Evolutionary conservation across 2,329 filamentous ascomycete genomes (phyloP).

Genomic region (Coniochaeta ligniaria): DNA sequence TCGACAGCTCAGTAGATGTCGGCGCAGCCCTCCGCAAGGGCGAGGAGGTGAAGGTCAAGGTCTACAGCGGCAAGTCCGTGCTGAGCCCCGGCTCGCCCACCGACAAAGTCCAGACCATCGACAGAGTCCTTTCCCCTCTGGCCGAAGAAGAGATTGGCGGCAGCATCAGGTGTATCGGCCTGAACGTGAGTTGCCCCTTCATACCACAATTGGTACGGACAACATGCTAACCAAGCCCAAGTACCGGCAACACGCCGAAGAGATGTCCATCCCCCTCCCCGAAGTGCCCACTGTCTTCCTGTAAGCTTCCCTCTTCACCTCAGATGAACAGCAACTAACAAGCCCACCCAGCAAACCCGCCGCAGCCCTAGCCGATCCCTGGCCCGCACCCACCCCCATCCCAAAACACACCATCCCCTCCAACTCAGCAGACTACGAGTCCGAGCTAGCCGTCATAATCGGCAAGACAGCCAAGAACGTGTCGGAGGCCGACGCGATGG

Average conservation of each 20-base stretch:
- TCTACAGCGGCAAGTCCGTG: conserved; percentile 53
- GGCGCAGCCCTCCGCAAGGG: conserved; percentile 48
- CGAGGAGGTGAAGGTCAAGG: conserved; percentile 45
- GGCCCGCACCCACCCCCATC: conserved; percentile 40
- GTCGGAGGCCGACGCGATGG: conserved; percentile 44
- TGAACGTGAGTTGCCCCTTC: conserved; percentile 35
- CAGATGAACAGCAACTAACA: not conserved
- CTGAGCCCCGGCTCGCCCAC: conserved; percentile 45
- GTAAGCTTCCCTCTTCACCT: conserved; percentile 7
- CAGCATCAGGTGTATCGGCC: conserved; percentile 50
- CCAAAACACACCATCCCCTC: conserved; percentile 45
- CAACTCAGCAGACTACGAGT: conserved; percentile 51
- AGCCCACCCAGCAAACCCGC: conserved; percentile 36
- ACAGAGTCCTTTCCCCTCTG: conserved; percentile 43
- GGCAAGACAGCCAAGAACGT: conserved; percentile 46
- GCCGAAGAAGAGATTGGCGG: conserved; percentile 42
- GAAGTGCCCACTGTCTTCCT: conserved; percentile 49
- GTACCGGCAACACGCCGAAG: conserved; percentile 41
- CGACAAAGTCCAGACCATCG: conserved; percentile 34
- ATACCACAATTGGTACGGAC: not conserved
- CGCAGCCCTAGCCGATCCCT: conserved; percentile 47
- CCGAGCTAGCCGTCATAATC: conserved; percentile 51
- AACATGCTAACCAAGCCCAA: not conserved
- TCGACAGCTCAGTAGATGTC: conserved; percentile 45
- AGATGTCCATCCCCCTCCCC: conserved; percentile 35